phyloP scores from a whole-genome alignment of 108 stramenopile species.

The Discostella stelligeroides region DNA sequence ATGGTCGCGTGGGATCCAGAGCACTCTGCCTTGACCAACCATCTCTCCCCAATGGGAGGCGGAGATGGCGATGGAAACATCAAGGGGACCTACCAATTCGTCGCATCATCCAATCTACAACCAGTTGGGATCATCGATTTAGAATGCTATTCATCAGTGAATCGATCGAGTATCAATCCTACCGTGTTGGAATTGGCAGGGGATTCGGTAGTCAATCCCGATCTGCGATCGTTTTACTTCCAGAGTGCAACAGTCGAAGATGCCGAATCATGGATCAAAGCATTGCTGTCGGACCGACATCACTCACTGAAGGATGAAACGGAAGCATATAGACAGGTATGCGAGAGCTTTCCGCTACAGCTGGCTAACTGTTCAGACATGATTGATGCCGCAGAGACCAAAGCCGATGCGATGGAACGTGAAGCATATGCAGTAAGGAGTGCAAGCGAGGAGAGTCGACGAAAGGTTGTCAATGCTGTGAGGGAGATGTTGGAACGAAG shows the following conservation, averaged over 20 bases:
- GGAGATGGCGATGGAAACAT: conserved; percentile 11
- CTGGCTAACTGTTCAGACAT: conserved; percentile 69
- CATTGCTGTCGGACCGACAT: conserved; percentile 78
- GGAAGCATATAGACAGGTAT: conserved; percentile 89
- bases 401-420: conserved; percentile 64
- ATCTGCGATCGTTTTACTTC: conserved; percentile 89
- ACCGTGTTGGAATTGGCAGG: conserved; percentile 81
- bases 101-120: conserved; percentile 49
- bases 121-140: conserved; percentile 95
- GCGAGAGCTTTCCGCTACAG: conserved; percentile 86
- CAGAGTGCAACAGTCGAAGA: conserved; percentile 69
- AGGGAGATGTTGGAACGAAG: conserved; percentile 65
- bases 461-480: conserved; percentile 61
- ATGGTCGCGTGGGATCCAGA: conserved; percentile 21
- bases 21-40: not conserved
- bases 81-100: conserved; percentile 43
- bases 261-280: conserved; percentile 80
- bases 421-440: conserved; percentile 74
- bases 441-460: conserved; percentile 67
- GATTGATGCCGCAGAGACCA: conserved; percentile 66
- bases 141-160: conserved; percentile 90
- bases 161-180: conserved; percentile 67
- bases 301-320: conserved; percentile 82
- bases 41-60: not conserved
- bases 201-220: conserved; percentile 80